A percentile compares a stretch with the other conserved stretches of the same genome.
phyloP scores from a whole-genome alignment of 2,329 filamentous ascomycete species.

The Clathrospora elynae region DNA sequence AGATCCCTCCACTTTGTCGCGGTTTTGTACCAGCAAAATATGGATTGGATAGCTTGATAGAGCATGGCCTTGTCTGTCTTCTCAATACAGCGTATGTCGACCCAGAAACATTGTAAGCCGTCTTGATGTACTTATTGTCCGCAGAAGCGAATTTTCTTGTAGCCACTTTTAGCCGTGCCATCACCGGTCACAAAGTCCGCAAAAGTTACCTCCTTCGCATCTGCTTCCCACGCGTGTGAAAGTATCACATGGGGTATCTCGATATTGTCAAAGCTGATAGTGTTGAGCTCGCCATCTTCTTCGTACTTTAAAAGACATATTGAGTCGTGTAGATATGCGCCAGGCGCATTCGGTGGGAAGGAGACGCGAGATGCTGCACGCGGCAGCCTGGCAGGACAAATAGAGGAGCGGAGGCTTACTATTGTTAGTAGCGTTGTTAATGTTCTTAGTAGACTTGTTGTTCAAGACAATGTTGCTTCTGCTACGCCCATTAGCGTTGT shows the following conservation, averaged over 20 bases:
- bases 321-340: slow-evolving; percentile 6
- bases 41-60: not conserved
- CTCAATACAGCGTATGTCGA: slow-evolving; percentile 5
- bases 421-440: too few relatives aligned
- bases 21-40: slow-evolving; percentile 6
- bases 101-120: slow-evolving; percentile 1
- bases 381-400: slow-evolving; percentile 6
- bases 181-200: slow-evolving; percentile 7
- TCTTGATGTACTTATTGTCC: slow-evolving; percentile 11
- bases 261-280: slow-evolving; percentile 3
- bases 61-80: slow-evolving; percentile 5
- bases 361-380: slow-evolving; percentile 4
- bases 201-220: slow-evolving; percentile 13
- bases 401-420: too few relatives aligned
- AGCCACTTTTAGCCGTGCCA: slow-evolving; percentile 9
- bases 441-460: too few relatives aligned
- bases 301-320: slow-evolving; percentile 19
- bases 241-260: slow-evolving; percentile 10
- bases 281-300: slow-evolving; percentile 10
- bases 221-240: slow-evolving; percentile 3
- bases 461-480: too few relatives aligned
- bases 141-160: slow-evolving; percentile 17
- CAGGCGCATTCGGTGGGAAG: slow-evolving; percentile 1
- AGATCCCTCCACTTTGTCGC: not conserved
- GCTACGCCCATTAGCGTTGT: too few relatives aligned